A percentile compares a stretch with the other conserved stretches of the same genome.
Evolutionary conservation across 2,329 filamentous ascomycete species (phyloP).

Genomic region (Daldinia sp.): DNA sequence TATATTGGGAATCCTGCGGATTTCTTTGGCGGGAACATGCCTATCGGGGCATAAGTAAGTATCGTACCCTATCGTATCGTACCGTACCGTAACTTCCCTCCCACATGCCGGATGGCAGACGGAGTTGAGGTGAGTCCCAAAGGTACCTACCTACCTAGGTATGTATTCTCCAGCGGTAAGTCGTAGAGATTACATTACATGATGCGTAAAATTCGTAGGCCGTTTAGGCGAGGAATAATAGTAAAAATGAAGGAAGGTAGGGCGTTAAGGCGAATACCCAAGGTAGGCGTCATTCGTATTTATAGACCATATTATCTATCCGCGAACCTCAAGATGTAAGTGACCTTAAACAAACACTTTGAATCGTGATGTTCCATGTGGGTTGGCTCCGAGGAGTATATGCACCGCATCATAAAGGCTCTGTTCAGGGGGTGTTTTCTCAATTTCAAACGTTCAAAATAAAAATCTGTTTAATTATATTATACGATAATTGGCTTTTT

Average conservation of each 20-base stretch:
- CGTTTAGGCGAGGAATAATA: not conserved
- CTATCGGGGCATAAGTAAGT: not conserved
- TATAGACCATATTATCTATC: not conserved
- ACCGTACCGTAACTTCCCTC: not conserved
- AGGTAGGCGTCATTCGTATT: not conserved
- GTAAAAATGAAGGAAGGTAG: not conserved
- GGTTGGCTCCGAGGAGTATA: not conserved
- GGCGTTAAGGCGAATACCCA: not conserved
- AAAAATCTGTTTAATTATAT: too few species aligned
- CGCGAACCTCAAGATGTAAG: not conserved
- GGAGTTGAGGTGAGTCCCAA: not conserved
- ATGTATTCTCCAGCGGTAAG: constrained; percentile 5
- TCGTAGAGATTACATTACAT: constrained; percentile 5
- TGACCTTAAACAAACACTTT: not conserved
- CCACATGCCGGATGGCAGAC: not conserved
- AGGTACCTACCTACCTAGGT: too few species aligned
- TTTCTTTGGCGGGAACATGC: not conserved
- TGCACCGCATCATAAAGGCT: not conserved
- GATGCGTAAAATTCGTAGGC: not conserved
- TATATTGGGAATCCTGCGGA: not conserved
- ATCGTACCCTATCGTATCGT: not conserved
- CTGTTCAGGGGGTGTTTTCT: not conserved
- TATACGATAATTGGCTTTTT: too few species aligned
- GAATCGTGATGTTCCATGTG: not conserved
- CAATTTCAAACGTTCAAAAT: not conserved